Evolutionary conservation across 306 rosid species (phyloP), one percentile per base, ranked within the genome.

Genomic region (Astragalus glycyphyllos): DNA sequence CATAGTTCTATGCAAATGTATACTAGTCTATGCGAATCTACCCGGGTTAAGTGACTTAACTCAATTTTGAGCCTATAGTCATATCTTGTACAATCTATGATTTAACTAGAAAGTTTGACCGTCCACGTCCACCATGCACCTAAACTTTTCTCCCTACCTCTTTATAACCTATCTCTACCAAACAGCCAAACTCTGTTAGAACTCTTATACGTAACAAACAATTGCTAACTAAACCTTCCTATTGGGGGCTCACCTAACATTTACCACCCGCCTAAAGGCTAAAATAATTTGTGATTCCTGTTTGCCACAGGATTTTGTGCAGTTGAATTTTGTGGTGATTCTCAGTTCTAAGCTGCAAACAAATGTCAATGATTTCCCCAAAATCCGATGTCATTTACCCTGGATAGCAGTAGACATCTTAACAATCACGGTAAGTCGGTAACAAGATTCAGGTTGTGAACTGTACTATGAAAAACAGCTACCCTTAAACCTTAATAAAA

Each of bases 401-500:
- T 7, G 29, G 55, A 7, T 62, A 56, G 26, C 14, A 50, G 23
- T 51, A 4, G 34, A 47, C 55, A 31, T n/a, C 54, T 45, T 5
- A 54, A 49, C 20, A 68, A 44, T 44, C 13, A n/a, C n/a, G n/a
- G n/a, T n/a, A 58, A 29, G 56, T 68, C n/a, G n/a, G n/a, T 41
- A 48, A 49, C 60, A 63, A 77, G 29, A 77, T 32, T 14, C 38
- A 46, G 65, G 48, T 48, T 11, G 51, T 41, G 48, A 54, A 54
- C 14, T 12, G 5, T 32, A 10, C 32, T 59, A 66, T 76, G 56
- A 60, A 80, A 75, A 70, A 31, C 42, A 71, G 9, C 41, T 49
- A 66, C 57, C 57, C 20, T 31, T 41, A 16, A 40, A 54, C 57
- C 42, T n/a, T 40, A 11, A 9, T 51, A 15, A 17, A 40, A 46